Conservation (phyloP, 78 protist genomes). For the Mastigamoeba balamuthi region DNA sequence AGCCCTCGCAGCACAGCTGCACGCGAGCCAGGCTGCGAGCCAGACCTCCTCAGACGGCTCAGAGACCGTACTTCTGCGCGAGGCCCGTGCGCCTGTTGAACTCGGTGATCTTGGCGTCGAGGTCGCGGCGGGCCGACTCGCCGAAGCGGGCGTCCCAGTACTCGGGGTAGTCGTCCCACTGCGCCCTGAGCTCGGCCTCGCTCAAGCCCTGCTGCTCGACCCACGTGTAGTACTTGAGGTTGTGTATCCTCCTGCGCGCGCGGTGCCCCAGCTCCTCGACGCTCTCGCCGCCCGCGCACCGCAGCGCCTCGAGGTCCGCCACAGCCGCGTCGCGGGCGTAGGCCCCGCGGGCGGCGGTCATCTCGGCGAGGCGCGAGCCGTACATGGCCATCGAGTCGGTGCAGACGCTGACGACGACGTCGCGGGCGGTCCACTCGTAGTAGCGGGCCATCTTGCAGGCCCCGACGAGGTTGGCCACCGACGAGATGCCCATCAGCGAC, state of each 20-base stretch:
- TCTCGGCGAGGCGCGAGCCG: background rate
- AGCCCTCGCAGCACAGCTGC: too few species aligned
- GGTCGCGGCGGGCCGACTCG: background rate
- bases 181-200: background rate
- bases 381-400: background rate
- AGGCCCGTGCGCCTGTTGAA: background rate
- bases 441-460: background rate
- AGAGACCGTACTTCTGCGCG: background rate
- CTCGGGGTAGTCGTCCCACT: background rate
- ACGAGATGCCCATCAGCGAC: background rate
- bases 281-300: too few species aligned
- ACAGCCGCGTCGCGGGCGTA: background rate
- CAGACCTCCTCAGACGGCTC: too few species aligned
- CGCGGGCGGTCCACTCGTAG: background rate
- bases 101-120: background rate
- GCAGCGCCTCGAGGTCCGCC: background rate
- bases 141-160: background rate
- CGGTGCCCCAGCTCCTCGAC: too few species aligned
- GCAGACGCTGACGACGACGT: background rate
- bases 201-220: background rate
- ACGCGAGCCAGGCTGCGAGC: too few species aligned
- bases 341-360: background rate
- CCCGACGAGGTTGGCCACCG: background rate
- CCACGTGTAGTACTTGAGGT: background rate
- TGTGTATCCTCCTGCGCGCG: background rate